Evolutionary conservation across 2,329 filamentous ascomycete species (phyloP), one percentile per base, ranked within the genome.

Genomic region (Capronia americana): DNA sequence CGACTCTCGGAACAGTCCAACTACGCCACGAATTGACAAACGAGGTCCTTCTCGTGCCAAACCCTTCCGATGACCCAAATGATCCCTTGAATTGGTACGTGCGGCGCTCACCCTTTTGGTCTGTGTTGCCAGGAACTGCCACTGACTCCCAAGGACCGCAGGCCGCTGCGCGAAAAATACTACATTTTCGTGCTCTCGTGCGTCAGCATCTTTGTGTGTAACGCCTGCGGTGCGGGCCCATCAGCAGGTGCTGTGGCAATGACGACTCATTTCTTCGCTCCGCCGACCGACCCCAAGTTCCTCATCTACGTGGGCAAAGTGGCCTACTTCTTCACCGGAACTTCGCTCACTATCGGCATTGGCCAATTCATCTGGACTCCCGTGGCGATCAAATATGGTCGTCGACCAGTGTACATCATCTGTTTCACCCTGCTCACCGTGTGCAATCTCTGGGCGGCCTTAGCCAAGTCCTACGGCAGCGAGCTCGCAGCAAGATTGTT

Each of bases 81-180:
- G 84, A 86, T 68, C 84, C 84, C 0, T 73, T 87, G 76, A 85
- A 85, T 2, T 80, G 86, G 46, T 84, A 54, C 26, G 26, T 5
- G 5, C 10, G 51, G n/a, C n/a, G n/a, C n/a, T n/a, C 51, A 54
- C 28, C 1, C 23, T 2, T 20, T 54, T 30, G 51, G 26, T 26
- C 51, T 2, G 51, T 20, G 51, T 20, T 54, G 20, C 23, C 17
- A 20, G 41, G 41, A 46, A 46, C 41, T 46, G 41, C 41, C 41
- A 46, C 41, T 46, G 12, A 46, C 41, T 46, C n/a, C 41, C 2
- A 46, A 46, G 41, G 7, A 2, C 3, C 7, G 7, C 41, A 46
- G 41, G 41, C 41, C 41, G 12, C 41, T 46, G 41, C 41, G n/a
- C 41, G 41, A 46, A 46, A 46, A 46, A 46, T 46, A 46, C 41